Percentiles rank a stretch among this genome's conserved stretches.
phyloP scores from a whole-genome alignment of 164 flowering plant species.

The Akebia trifoliata region DNA sequence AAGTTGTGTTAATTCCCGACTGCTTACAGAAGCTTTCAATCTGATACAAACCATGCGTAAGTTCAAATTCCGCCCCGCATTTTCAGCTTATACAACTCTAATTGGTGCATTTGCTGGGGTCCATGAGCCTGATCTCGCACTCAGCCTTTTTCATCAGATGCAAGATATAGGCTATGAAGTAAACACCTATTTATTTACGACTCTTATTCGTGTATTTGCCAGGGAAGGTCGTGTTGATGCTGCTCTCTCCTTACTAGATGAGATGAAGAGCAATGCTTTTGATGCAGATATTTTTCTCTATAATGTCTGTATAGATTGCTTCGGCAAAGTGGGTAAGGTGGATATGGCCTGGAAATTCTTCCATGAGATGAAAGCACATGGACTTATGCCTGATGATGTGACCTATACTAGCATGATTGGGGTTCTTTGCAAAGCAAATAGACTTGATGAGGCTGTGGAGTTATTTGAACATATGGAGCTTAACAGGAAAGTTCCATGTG shows the following conservation, averaged over 20 bases:
- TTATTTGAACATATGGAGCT: slow-evolving; percentile 75
- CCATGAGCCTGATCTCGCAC: slow-evolving; percentile 60
- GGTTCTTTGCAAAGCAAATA: slow-evolving; percentile 71
- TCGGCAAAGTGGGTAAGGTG: slow-evolving; percentile 87
- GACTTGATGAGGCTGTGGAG: slow-evolving; percentile 69
- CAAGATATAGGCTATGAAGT: slow-evolving; percentile 90
- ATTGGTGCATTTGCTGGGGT: slow-evolving; percentile 74
- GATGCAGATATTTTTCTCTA: slow-evolving; percentile 77
- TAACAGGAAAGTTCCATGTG: slow-evolving; percentile 69
- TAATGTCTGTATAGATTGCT: slow-evolving; percentile 90
- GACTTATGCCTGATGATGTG: slow-evolving; percentile 79
- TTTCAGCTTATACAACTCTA: slow-evolving; percentile 85
- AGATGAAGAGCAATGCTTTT: slow-evolving; percentile 69
- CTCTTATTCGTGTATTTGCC: slow-evolving; percentile 69
- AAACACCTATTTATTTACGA: slow-evolving; percentile 72
- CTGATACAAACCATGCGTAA: slow-evolving; percentile 71
- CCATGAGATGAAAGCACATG: slow-evolving; percentile 76
- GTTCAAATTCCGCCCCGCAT: slow-evolving; percentile 88
- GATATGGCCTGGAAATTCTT: slow-evolving; percentile 99
- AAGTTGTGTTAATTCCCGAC: slow-evolving; percentile 45
- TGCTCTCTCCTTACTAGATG: slow-evolving; percentile 78
- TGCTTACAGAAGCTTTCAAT: slow-evolving; percentile 57
- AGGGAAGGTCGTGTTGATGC: slow-evolving; percentile 75
- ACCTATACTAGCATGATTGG: slow-evolving; percentile 93
- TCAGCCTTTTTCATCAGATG: slow-evolving; percentile 79